phyloP scores from a whole-genome alignment of 169 alveolate genomes.

The Eimeria praecox region DNA sequence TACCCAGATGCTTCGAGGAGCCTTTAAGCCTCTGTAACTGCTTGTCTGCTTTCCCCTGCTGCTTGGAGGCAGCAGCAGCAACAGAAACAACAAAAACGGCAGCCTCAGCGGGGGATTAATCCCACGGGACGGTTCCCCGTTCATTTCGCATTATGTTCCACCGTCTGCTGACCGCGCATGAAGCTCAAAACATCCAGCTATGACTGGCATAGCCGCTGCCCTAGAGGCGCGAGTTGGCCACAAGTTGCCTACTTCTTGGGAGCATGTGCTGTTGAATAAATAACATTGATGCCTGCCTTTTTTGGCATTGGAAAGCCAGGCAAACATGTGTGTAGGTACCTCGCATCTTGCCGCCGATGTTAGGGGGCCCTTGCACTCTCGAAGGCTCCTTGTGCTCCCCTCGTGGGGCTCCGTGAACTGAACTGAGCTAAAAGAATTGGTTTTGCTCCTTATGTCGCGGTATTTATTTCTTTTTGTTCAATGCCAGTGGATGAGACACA shows the following conservation, averaged over 20 bases:
- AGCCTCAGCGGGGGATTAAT: background rate
- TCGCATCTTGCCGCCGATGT: background rate
- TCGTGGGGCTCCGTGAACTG: background rate
- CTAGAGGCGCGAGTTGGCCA: background rate
- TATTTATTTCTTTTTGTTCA: background rate
- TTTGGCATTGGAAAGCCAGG: background rate
- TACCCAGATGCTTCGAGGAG: background rate
- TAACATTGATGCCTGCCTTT: background rate
- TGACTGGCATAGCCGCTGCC: background rate
- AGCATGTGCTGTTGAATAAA: background rate
- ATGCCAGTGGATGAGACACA: background rate
- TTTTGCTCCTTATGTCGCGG: background rate
- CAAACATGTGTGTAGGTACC: background rate
- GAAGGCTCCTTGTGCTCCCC: background rate
- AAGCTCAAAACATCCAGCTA: background rate
- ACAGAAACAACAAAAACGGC: background rate
- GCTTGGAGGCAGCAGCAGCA: slow-evolving; percentile 1
- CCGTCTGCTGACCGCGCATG: background rate
- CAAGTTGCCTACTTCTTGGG: background rate
- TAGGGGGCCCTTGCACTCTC: background rate
- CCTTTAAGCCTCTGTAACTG: background rate
- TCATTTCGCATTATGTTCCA: slow-evolving; percentile 51
- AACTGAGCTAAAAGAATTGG: background rate
- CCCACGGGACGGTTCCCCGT: background rate
- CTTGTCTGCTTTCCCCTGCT: background rate